Evolutionary conservation across 2,329 filamentous ascomycete genomes (phyloP).

Genomic region (Penicillium oxalicum): DNA sequence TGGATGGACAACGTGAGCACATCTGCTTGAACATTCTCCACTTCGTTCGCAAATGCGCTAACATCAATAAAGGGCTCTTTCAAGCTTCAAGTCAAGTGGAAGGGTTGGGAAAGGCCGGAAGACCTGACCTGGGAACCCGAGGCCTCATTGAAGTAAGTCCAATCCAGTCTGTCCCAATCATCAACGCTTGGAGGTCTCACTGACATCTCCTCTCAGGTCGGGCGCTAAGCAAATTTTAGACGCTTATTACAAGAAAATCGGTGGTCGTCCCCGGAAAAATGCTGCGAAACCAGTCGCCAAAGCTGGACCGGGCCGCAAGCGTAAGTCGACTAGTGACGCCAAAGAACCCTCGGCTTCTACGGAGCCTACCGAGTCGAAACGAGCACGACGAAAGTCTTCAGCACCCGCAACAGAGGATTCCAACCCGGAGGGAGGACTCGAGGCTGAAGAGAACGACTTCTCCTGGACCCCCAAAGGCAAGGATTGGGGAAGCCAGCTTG

Average conservation of each 20-base stretch:
- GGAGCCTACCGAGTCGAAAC: slow-evolving; percentile 22
- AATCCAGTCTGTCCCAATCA: background rate
- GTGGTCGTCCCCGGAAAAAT: slow-evolving; percentile 35
- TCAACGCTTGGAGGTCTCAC: slow-evolving; percentile 2
- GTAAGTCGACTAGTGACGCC: slow-evolving; percentile 30
- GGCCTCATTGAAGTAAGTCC: slow-evolving; percentile 37
- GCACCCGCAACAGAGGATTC: slow-evolving; percentile 14
- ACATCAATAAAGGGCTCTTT: slow-evolving; percentile 31
- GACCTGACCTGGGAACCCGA: slow-evolving; percentile 45
- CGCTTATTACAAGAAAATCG: slow-evolving; percentile 39
- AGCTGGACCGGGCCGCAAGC: slow-evolving; percentile 24
- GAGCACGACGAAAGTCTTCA: slow-evolving; percentile 20
- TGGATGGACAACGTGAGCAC: slow-evolving; percentile 33
- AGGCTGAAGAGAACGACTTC: slow-evolving; percentile 14
- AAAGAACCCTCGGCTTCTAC: slow-evolving; percentile 22
- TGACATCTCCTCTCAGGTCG: slow-evolving; percentile 25
- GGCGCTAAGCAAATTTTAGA: slow-evolving; percentile 36
- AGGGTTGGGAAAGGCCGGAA: slow-evolving; percentile 39
- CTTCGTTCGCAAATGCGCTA: slow-evolving; percentile 7
- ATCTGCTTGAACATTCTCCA: background rate
- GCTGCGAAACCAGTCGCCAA: slow-evolving; percentile 17
- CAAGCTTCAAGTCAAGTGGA: slow-evolving; percentile 43
- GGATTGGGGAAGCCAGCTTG: slow-evolving; percentile 42
- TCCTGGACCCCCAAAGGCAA: slow-evolving; percentile 38
- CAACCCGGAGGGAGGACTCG: slow-evolving; percentile 15